Evolutionary conservation across 2,329 filamentous ascomycete species (phyloP).

Genomic region (Paracorniculantispora psalliotae): DNA sequence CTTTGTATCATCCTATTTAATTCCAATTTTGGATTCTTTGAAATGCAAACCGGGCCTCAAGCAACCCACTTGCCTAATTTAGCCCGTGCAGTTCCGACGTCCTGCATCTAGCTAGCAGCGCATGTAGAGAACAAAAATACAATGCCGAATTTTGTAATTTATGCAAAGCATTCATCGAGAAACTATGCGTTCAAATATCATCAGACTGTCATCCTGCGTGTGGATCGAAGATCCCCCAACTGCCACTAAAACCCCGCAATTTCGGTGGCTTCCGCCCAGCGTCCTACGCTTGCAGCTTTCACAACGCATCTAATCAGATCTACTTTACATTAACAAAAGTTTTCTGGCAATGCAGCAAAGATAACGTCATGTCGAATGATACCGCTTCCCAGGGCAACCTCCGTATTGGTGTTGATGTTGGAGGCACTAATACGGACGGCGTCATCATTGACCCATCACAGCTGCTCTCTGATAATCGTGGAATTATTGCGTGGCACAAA

Average conservation of each 20-base stretch:
- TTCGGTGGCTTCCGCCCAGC: background rate
- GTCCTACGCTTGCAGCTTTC: background rate
- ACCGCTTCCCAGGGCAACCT: conserved; percentile 19
- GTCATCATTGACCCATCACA: conserved; percentile 42
- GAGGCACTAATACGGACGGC: conserved; percentile 51
- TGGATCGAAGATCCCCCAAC: background rate
- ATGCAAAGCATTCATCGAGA: too few species aligned
- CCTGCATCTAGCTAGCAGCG: too few species aligned
- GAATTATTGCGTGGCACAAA: conserved; percentile 47
- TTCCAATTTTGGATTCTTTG: too few species aligned
- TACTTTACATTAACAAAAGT: background rate
- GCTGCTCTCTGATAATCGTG: conserved; percentile 30
- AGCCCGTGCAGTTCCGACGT: too few species aligned
- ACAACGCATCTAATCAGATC: background rate
- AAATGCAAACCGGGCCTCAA: background rate
- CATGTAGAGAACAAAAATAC: too few species aligned
- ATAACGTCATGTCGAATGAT: background rate
- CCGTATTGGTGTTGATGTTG: conserved; percentile 43
- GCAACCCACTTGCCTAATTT: too few species aligned
- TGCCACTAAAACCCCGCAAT: background rate
- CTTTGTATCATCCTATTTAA: too few species aligned
- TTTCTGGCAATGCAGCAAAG: background rate
- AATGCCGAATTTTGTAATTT: too few species aligned
- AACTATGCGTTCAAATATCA: too few species aligned
- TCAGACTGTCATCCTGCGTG: too few species aligned